These are phyloP conservation scores for Boletus rubroflammeus DNA, from an alignment of 768 basidiomycete genomes.

Conservation along the genomic window DNA sequence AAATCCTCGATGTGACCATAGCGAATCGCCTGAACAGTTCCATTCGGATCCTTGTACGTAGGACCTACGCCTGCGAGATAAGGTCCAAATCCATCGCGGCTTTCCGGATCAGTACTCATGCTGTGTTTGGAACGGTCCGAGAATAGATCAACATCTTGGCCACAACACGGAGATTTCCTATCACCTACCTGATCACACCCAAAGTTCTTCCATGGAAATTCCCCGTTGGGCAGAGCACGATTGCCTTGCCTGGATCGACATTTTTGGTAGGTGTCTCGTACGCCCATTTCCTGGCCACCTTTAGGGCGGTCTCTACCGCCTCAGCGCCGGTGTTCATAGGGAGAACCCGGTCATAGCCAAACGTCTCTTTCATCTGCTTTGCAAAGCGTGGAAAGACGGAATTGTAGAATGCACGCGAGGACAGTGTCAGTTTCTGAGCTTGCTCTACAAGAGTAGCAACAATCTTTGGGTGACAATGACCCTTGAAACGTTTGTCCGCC, in stretches of 20 bases:
- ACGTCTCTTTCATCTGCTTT: conserved; percentile 74
- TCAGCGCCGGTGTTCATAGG: conserved; percentile 99
- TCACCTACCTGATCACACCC: conserved; percentile 71
- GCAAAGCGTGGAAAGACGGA: conserved; percentile 89
- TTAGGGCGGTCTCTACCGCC: conserved; percentile 96
- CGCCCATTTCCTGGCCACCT: conserved; percentile 96
- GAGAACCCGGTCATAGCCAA: conserved; percentile 92
- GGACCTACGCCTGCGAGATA: conserved; percentile 86
- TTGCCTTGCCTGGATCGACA: conserved; percentile 57
- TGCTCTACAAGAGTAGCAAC: conserved; percentile 78
- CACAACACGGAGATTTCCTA: not conserved
- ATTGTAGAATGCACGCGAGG: conserved; percentile 96
- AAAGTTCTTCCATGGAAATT: conserved; percentile 97
- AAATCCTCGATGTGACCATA: conserved; percentile 83
- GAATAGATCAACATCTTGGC: conserved; percentile 6
- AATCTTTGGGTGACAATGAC: conserved; percentile 91
- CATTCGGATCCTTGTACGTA: conserved; percentile 53
- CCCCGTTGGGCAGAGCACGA: conserved; percentile 79
- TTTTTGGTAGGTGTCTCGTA: conserved; percentile 79
- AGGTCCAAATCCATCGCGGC: conserved; percentile 84
- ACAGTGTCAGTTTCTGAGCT: conserved; percentile 86
- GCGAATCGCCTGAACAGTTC: conserved; percentile 56
- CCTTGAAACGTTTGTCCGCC: conserved; percentile 38
- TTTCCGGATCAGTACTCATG: conserved; percentile 94
- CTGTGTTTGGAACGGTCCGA: conserved; percentile 35